Evolutionary conservation across 495 filamentous ascomycete genomes (phyloP).

Genomic region (Xylaria cubensis): DNA sequence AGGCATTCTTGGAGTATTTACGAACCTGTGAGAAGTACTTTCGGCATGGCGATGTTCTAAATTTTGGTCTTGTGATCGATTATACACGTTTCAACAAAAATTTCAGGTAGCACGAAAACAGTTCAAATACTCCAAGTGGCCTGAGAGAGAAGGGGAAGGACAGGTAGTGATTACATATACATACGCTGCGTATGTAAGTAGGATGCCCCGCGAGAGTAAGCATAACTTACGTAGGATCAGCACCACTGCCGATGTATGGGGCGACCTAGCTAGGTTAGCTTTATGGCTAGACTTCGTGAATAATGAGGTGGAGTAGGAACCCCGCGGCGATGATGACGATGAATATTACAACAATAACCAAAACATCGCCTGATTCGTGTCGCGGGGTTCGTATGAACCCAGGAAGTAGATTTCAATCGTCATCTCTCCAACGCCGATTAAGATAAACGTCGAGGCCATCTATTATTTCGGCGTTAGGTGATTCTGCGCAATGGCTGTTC

Average conservation of each 20-base stretch:
- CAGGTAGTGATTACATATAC: not conserved
- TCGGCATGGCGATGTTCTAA: constrained; percentile 55
- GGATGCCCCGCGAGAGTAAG: not conserved
- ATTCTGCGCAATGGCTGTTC: not conserved
- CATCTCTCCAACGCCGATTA: not conserved
- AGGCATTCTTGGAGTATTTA: constrained; percentile 18
- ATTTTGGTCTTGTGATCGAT: not conserved
- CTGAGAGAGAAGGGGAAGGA: not conserved
- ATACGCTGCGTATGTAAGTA: not conserved
- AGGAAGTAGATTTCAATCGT: not conserved
- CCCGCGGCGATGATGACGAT: constrained; percentile 10
- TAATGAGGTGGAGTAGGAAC: constrained; percentile 7
- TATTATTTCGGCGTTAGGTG: constrained; percentile 1
- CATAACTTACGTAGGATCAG: not conserved
- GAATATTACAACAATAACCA: not conserved
- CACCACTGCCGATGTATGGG: not conserved
- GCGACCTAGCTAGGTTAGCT: not conserved
- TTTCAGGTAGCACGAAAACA: not conserved
- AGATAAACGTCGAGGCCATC: not conserved
- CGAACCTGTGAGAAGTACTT: constrained; percentile 65
- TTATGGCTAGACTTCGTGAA: not conserved
- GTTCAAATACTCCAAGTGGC: not conserved
- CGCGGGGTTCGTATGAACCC: not conserved
- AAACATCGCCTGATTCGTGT: not conserved
- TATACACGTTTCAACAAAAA: not conserved